Base-by-base conservation (phyloP, 345 rosid species). In the Nephelium lappaceum region DNA sequence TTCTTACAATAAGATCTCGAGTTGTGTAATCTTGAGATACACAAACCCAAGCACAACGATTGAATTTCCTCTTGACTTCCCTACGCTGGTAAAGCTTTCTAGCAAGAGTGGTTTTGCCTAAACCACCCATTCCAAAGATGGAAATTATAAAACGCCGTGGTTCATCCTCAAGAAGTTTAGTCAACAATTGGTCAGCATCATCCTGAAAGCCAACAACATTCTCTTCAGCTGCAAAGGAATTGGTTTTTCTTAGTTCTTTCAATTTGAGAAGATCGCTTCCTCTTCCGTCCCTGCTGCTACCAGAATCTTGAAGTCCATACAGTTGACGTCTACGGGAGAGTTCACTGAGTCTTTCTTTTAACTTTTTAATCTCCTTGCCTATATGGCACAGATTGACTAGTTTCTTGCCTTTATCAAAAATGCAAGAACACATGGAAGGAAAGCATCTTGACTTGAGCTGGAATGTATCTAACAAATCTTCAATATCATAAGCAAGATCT, bases 51-150 rank as follows among this genome's bases (percentile, higher is more conserved):
- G 80, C 82, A 62, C 84, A 76, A 5, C 39, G 12, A 5, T 74
- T 62, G 63, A 78, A 82, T 14, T 65, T 64, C 11, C 64, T 69
- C 63, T 47, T 69, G 43, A 75, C 57, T 15, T 57, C 61, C n/a
- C 18, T 55, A 53, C 57, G 72, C 58, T 74, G 78, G 64, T 74
- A 82, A 5, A 82, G 74, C 66, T 70, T 78, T 39, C 69, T 78
- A 6, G 81, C 81, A 18, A 78, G 79, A 45, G 80, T 80, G 14
- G 83, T 80, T 76, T 80, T 80, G 2, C 80, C 83, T 11, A 80
- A 63, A 58, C 83, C 83, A 0, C 77, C 82, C 85, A 82, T 79
- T 0, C 85, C 82, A 21, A 74, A 82, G n/a, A 82, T 82, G 11
- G 85, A 74, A 45, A 79, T n/a, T 2, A 77, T 77, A 49, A 61